A percentile compares a stretch with the other conserved stretches of the same genome.
Conservation (phyloP, 768 basidiomycete genomes). For the Auriscalpium orientale region DNA sequence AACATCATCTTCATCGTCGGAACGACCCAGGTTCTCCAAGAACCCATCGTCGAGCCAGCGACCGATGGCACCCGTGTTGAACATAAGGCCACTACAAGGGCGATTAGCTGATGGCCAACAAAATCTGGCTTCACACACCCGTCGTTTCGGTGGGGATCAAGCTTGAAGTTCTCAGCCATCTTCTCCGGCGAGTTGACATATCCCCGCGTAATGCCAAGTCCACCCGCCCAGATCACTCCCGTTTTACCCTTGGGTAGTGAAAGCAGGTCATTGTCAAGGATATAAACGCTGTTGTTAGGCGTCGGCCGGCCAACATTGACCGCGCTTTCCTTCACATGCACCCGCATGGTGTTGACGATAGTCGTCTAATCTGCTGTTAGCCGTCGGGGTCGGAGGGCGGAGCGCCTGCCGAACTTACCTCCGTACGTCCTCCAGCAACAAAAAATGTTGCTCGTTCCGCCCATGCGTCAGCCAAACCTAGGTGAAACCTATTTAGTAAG, state of each 20-base stretch:
- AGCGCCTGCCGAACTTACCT: conserved; percentile 23
- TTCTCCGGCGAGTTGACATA: conserved; percentile 51
- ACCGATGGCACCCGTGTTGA: conserved; percentile 57
- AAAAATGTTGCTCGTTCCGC: conserved; percentile 35
- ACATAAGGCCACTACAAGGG: conserved; percentile 34
- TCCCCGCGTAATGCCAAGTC: conserved; percentile 46
- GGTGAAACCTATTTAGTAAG: neutral
- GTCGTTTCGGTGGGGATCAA: conserved; percentile 43
- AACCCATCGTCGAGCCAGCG: conserved; percentile 46
- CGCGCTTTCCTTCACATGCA: conserved; percentile 32
- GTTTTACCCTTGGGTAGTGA: conserved; percentile 26
- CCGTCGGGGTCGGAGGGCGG: neutral
- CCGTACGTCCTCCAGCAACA: conserved; percentile 52
- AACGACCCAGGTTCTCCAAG: conserved; percentile 49
- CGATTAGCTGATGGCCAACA: conserved; percentile 15
- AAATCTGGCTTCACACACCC: conserved; percentile 27
- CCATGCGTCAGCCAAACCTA: conserved; percentile 40
- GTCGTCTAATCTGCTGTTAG: conserved; percentile 31
- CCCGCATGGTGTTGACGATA: conserved; percentile 50
- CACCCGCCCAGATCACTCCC: conserved; percentile 58
- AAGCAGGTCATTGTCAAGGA: conserved; percentile 26
- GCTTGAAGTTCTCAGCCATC: conserved; percentile 41
- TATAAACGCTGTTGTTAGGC: conserved; percentile 43
- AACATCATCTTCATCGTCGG: conserved; percentile 46
- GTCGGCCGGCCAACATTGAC: conserved; percentile 46